phyloP scores from a whole-genome alignment of 306 rosid genomes.

The Vicia sativa region DNA sequence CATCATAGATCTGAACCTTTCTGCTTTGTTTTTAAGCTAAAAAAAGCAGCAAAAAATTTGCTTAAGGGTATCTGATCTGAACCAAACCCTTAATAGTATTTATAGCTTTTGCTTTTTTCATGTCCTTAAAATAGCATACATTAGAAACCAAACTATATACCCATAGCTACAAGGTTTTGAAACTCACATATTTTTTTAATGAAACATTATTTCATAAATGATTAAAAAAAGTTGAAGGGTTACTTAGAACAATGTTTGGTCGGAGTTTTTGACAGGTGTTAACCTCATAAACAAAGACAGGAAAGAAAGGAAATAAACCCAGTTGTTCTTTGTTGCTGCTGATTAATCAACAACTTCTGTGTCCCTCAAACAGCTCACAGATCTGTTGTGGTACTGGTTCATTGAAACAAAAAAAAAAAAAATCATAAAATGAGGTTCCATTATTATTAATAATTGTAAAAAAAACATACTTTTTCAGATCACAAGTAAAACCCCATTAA shows the following conservation, averaged over 20 bases:
- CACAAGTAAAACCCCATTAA: constrained; percentile 37
- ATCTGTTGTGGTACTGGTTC: constrained; percentile 51
- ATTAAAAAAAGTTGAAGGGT: constrained; percentile 26
- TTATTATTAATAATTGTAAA: constrained; percentile 17
- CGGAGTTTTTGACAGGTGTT: constrained; percentile 63
- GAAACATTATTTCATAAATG: constrained; percentile 29
- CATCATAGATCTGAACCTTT: constrained; percentile 40
- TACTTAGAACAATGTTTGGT: constrained; percentile 60
- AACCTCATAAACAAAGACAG: constrained; percentile 43
- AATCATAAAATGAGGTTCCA: constrained; percentile 30
- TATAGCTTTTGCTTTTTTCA: constrained; percentile 40
- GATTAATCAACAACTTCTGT: constrained; percentile 33
- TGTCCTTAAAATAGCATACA: constrained; percentile 42
- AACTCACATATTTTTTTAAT: background rate
- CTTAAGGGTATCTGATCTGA: constrained; percentile 45
- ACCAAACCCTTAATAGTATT: constrained; percentile 38
- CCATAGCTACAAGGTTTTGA: background rate
- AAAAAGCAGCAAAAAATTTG: constrained; percentile 36
- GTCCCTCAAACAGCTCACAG: constrained; percentile 48
- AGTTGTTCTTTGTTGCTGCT: background rate
- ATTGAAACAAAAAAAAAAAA: constrained; percentile 30
- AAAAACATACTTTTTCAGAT: constrained; percentile 38
- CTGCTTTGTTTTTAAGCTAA: constrained; percentile 51
- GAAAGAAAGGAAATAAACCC: constrained; percentile 36
- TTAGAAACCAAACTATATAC: background rate